These are phyloP conservation scores for Chrysochromulina tobinii DNA, from an alignment of 78 protist species.

Conservation along the genomic window DNA sequence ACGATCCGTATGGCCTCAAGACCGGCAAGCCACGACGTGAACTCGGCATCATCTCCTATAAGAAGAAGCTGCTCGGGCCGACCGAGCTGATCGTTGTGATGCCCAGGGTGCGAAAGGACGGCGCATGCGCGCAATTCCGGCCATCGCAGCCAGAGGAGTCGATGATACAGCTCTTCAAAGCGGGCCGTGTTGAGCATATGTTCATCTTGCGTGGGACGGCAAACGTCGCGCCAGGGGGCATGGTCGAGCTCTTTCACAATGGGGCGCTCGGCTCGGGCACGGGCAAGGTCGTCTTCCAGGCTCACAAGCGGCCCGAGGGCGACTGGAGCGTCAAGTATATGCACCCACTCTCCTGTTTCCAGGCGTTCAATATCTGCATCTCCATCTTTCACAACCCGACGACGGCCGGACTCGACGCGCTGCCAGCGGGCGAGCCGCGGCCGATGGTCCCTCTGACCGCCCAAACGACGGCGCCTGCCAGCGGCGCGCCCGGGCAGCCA, in stretches of 20 bases:
- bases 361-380: neutral
- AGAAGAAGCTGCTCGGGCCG: neutral
- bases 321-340: neutral
- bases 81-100: neutral
- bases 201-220: neutral
- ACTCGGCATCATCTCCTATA: neutral
- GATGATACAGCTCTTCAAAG: neutral
- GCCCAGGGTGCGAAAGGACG: neutral
- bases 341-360: neutral
- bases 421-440: neutral
- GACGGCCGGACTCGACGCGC: neutral
- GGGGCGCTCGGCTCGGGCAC: neutral
- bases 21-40: neutral
- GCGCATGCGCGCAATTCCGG: constrained; percentile 8
- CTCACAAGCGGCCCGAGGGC: neutral
- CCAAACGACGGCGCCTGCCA: no score
- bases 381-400: neutral
- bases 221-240: neutral
- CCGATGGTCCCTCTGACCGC: no score
- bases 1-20: constrained; percentile 2
- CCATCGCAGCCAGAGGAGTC: neutral
- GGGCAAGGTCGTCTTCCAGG: neutral
- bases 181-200: neutral
- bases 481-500: no score
- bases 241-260: neutral